phyloP scores from a whole-genome alignment of 805 yeast species.

The Nakazawaea ernobii region DNA sequence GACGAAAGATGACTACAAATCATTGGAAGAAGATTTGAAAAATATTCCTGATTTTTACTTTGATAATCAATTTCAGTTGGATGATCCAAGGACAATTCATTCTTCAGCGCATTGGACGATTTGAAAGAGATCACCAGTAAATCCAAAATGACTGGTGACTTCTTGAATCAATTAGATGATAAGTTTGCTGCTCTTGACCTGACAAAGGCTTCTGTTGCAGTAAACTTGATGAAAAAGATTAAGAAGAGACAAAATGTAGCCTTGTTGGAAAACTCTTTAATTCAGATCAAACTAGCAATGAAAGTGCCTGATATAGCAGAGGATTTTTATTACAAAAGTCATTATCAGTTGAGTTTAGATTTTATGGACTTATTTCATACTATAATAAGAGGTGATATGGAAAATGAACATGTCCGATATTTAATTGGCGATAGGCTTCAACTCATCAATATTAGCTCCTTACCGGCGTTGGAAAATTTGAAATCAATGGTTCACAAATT shows the following conservation, averaged over 20 bases:
- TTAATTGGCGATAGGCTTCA: background rate
- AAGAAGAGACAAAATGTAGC: slow-evolving; percentile 55
- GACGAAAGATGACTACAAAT: slow-evolving; percentile 15
- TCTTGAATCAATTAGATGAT: slow-evolving; percentile 38
- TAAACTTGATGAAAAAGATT: slow-evolving; percentile 41
- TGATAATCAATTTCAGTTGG: slow-evolving; percentile 65
- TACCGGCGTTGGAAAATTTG: slow-evolving; percentile 46
- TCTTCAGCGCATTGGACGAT: slow-evolving; percentile 80
- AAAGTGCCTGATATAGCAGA: slow-evolving; percentile 47
- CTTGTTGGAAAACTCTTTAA: slow-evolving; percentile 53
- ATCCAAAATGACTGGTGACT: slow-evolving; percentile 44
- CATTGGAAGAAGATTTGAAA: slow-evolving; percentile 22
- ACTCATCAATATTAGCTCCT: slow-evolving; percentile 31
- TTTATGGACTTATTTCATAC: slow-evolving; percentile 51
- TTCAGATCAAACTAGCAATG: slow-evolving; percentile 44
- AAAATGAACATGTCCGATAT: slow-evolving; percentile 1
- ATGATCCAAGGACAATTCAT: slow-evolving; percentile 80
- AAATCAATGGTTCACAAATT: slow-evolving; percentile 49
- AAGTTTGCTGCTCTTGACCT: slow-evolving; percentile 42
- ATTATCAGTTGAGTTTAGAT: slow-evolving; percentile 51
- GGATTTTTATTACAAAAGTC: slow-evolving; percentile 34
- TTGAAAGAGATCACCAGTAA: slow-evolving; percentile 56
- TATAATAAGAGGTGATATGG: slow-evolving; percentile 48
- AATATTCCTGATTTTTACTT: slow-evolving; percentile 69
- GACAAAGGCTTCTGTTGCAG: slow-evolving; percentile 45